These are phyloP conservation scores for Penicillium argentinense DNA, from an alignment of 495 filamentous ascomycete species.

Conservation along the genomic window DNA sequence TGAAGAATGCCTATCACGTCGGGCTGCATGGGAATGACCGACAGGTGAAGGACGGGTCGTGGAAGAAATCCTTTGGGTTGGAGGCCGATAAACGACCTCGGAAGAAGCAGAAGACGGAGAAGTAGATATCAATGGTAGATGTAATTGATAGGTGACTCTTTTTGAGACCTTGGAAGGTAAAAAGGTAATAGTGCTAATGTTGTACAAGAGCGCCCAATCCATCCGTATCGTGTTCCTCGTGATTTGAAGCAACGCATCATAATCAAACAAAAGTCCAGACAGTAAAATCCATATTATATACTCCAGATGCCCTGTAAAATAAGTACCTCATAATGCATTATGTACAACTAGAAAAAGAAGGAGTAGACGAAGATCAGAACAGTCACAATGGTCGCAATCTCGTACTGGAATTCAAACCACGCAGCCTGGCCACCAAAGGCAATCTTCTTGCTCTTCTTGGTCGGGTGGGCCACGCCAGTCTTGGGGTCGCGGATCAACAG, in stretches of 20 bases:
- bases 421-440: slow-evolving; percentile 41
- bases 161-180: neutral
- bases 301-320: slow-evolving; percentile 3
- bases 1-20: slow-evolving; percentile 65
- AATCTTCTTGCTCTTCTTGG: slow-evolving; percentile 40
- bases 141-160: neutral
- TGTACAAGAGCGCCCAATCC: neutral
- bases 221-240: neutral
- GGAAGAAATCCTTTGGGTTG: slow-evolving; percentile 54
- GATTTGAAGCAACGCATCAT: neutral
- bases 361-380: slow-evolving; percentile 41
- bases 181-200: neutral
- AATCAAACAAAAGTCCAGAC: neutral
- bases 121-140: neutral
- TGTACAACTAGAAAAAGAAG: slow-evolving; percentile 34
- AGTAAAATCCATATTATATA: slow-evolving; percentile 1
- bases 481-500: slow-evolving; percentile 42
- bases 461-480: slow-evolving; percentile 47
- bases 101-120: slow-evolving; percentile 17
- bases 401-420: slow-evolving; percentile 45
- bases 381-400: slow-evolving; percentile 35
- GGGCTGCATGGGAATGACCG: slow-evolving; percentile 60
- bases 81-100: slow-evolving; percentile 18
- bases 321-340: slow-evolving; percentile 9
- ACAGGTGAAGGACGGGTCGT: slow-evolving; percentile 59